Evolutionary conservation across 139 green algal genomes (phyloP).

Genomic region (Tetraselmis chui): DNA sequence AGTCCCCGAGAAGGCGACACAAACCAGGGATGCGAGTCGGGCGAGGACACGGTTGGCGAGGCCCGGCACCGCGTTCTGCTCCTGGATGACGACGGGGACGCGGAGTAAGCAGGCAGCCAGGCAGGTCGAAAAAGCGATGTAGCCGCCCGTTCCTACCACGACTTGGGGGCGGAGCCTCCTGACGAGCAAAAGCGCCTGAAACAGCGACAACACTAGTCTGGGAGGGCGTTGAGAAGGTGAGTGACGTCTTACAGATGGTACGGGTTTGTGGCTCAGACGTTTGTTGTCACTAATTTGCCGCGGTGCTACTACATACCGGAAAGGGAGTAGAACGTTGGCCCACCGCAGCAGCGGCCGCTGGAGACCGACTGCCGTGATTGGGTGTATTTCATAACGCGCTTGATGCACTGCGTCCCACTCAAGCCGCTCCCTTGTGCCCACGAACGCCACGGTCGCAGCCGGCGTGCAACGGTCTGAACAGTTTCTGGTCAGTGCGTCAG

Average conservation of each 20-base stretch:
- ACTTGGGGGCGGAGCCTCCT: constrained; percentile 21
- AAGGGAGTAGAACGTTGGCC: constrained; percentile 28
- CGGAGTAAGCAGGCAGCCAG: constrained; percentile 23
- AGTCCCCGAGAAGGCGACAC: constrained; percentile 24
- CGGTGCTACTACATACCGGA: too few relatives aligned
- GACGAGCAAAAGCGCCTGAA: constrained; percentile 13
- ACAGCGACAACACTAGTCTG: constrained; percentile 13
- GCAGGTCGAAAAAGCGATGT: constrained; percentile 38
- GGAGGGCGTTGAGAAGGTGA: too few relatives aligned
- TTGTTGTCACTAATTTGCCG: too few relatives aligned
- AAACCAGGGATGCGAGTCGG: constrained; percentile 20
- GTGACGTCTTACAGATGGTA: too few relatives aligned
- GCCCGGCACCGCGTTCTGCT: constrained; percentile 40
- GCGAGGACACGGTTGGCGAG: constrained; percentile 34
- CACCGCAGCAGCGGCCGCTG: constrained; percentile 8
- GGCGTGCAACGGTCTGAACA: background rate
- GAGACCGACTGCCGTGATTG: constrained; percentile 20
- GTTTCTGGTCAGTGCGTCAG: constrained; percentile 21
- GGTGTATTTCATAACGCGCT: background rate
- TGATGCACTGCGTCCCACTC: constrained; percentile 5
- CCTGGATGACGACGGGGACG: constrained; percentile 32
- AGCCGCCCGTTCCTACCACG: constrained; percentile 24
- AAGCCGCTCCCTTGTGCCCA: constrained; percentile 28
- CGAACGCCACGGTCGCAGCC: constrained; percentile 19
- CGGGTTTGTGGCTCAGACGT: too few relatives aligned